Conservation (phyloP, 75 land plant species). For the Cunninghamia lanceolata region DNA sequence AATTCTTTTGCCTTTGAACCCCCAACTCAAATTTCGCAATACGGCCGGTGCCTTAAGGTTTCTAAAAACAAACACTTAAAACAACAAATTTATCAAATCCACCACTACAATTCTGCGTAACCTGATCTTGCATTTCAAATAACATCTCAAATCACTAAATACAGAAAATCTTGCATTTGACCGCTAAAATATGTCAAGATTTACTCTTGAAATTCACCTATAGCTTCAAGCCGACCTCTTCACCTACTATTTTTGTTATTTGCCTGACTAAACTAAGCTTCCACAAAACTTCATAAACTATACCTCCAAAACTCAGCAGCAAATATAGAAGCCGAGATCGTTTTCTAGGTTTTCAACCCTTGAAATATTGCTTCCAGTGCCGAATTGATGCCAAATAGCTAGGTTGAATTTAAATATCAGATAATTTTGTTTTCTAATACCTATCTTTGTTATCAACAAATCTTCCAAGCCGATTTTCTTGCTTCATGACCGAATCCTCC, state of each 20-base stretch:
- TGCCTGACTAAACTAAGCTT: not conserved
- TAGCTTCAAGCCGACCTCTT: not conserved
- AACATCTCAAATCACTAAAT: not conserved
- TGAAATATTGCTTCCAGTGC: not conserved
- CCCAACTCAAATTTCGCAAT: not conserved
- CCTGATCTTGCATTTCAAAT: not conserved
- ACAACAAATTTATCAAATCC: not conserved
- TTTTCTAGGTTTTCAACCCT: no score
- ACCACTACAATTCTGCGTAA: not conserved
- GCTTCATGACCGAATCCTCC: no score
- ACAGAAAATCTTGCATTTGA: not conserved
- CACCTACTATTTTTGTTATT: not conserved
- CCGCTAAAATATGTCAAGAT: not conserved
- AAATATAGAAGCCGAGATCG: no score
- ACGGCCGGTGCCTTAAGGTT: no score
- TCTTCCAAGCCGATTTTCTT: no score
- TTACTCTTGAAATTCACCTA: not conserved
- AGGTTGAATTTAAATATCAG: no score
- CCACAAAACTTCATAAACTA: no score
- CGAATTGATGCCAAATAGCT: not conserved
- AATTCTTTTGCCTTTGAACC: no score
- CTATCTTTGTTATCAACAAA: no score
- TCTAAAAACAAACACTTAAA: no score
- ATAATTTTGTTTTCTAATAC: no score
- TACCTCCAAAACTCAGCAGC: no score